Evolutionary conservation across 345 rosid genomes (phyloP), one percentile per base, ranked within the genome.

Genomic region (Clarkia xantiana): DNA sequence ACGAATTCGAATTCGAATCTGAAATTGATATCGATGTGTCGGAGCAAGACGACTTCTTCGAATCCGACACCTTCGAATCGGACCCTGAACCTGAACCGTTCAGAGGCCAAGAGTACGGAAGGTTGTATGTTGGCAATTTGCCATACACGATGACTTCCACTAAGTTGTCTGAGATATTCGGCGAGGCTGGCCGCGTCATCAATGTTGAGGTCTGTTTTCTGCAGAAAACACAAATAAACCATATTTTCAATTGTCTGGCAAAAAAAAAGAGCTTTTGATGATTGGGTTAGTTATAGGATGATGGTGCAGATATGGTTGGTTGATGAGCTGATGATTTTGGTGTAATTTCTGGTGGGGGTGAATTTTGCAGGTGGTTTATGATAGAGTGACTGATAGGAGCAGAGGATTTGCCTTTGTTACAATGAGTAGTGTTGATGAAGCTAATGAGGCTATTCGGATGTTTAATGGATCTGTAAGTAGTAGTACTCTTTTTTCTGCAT

Each of bases 371-470:
- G 73, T 83, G 65, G 89, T 86, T 8, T 76, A 80, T 47, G 81
- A 83, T 71, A 71, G 84, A 62, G 83, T 75, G 9, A 86, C 87
- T 4, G 94, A 84, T 55, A 79, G 96, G 76, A 91, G 98, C 85
- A 83, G 98, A 58, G 98, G 96, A 6, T 91, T 91, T 53, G 98
- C 75, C 11, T 86, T 91, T 60, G 86, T 86, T 5, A 73, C 89
- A 2, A 81, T 91, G 98, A 84, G 48, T 45, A 76, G 64, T 60
- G 57, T 69, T 38, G 82, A 83, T 45, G 93, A 86, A 66, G 98
- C 98, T 50, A 71, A 83, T 47, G 76, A 81, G 49, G 96, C 98
- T 1, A 91, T 91, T 55, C 69, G 72, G 44, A 64, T 74, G 81
- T 76, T 81, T 60, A 74, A 83, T 70, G 84, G 82, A 66, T 72